A percentile compares a stretch with the other conserved stretches of the same genome.
phyloP scores from a whole-genome alignment of 345 rosid species.

The Citrus maxima region DNA sequence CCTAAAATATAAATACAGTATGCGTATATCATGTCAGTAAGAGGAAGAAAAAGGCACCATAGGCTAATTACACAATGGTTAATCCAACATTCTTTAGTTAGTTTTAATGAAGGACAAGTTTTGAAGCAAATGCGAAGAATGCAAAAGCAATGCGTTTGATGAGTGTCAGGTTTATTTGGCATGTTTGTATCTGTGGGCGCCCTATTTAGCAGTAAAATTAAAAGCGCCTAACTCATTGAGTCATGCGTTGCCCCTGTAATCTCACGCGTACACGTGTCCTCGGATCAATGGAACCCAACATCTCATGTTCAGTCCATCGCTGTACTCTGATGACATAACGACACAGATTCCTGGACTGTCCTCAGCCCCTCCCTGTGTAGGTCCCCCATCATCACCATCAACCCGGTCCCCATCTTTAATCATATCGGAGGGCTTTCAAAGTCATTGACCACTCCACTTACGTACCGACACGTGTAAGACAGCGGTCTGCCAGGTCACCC shows the following conservation, averaged over 20 bases:
- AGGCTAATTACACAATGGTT: neutral
- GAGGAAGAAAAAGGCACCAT: neutral
- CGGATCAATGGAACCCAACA: neutral
- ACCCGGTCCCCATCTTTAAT: neutral
- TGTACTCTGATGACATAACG: constrained; percentile 35
- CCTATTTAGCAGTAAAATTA: neutral
- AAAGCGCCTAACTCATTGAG: neutral
- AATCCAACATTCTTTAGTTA: neutral
- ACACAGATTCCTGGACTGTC: constrained; percentile 50
- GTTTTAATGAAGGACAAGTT: neutral
- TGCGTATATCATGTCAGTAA: too few species aligned
- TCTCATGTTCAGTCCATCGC: neutral
- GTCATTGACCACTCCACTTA: neutral
- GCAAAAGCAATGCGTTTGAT: neutral
- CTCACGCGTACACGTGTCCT: constrained; percentile 4
- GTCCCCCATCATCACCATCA: constrained; percentile 17
- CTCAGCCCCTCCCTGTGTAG: neutral
- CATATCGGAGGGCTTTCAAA: neutral
- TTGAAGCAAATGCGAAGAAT: neutral
- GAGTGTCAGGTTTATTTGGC: neutral
- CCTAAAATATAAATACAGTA: too few species aligned
- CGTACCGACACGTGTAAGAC: constrained; percentile 17
- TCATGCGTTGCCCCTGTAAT: neutral
- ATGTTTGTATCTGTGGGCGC: neutral
- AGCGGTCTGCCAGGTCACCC: neutral